Evolutionary conservation across 371 early-diverging fungal species (phyloP).

Genomic region (Actinomucor elegans): DNA sequence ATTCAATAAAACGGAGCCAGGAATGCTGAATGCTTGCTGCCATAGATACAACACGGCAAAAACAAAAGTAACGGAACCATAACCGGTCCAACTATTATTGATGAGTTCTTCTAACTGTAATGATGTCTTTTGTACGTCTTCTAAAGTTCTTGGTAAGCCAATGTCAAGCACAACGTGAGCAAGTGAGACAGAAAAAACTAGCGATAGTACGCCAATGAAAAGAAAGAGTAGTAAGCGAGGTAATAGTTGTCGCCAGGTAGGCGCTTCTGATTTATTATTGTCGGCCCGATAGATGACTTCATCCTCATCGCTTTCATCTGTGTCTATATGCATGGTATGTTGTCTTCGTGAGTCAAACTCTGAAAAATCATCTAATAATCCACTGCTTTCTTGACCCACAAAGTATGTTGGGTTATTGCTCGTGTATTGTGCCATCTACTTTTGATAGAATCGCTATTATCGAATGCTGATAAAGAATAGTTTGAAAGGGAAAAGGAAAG

Average conservation of each 20-base stretch:
- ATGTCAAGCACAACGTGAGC: conserved; percentile 39
- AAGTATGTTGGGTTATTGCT: not conserved
- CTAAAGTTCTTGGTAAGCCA: conserved; percentile 39
- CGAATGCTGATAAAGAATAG: no score
- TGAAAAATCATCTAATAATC: not conserved
- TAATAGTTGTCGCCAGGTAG: conserved; percentile 29
- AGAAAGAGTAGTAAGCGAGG: conserved; percentile 36
- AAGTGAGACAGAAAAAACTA: conserved; percentile 33
- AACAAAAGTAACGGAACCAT: conserved; percentile 33
- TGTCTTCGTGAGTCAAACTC: conserved; percentile 4
- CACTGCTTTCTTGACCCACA: not conserved
- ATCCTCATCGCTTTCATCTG: conserved; percentile 18
- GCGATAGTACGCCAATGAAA: conserved; percentile 32
- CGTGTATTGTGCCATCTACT: not conserved
- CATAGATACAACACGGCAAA: conserved; percentile 49
- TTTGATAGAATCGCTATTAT: no score
- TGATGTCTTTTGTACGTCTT: conserved; percentile 39
- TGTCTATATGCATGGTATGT: not conserved
- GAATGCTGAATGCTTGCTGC: conserved; percentile 54
- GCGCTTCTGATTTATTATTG: not conserved
- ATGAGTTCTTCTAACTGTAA: conserved; percentile 35
- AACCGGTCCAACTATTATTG: conserved; percentile 32
- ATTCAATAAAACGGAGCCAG: conserved; percentile 49
- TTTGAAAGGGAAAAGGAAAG: not conserved
- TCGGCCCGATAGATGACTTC: conserved; percentile 24